phyloP scores from a whole-genome alignment of 768 basidiomycete species.

The Suillus decipiens region DNA sequence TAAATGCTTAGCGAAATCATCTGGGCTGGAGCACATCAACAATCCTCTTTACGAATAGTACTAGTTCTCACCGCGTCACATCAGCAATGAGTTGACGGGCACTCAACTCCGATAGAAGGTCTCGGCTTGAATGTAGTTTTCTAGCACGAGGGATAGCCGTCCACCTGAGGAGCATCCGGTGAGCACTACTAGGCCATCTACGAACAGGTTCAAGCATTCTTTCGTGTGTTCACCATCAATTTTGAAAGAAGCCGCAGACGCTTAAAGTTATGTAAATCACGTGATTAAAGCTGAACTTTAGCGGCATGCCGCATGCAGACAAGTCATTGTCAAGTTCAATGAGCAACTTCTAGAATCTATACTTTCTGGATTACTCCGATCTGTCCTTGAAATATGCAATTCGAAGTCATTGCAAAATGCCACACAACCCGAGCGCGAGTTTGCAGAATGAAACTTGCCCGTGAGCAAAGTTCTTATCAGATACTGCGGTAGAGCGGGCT shows the following conservation, averaged over 20 bases:
- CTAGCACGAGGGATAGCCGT: slow-evolving; percentile 8
- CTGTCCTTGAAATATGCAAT: slow-evolving; percentile 56
- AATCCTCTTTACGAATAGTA: not conserved
- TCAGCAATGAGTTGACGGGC: slow-evolving; percentile 37
- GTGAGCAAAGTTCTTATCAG: slow-evolving; percentile 42
- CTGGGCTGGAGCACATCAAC: slow-evolving; percentile 36
- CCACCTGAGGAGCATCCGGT: not conserved
- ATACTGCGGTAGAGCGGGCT: slow-evolving; percentile 1
- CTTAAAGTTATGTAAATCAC: not conserved
- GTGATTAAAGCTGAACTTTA: not conserved
- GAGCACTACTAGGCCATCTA: slow-evolving; percentile 18
- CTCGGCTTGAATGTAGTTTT: slow-evolving; percentile 21
- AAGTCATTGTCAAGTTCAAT: not conserved
- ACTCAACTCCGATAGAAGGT: slow-evolving; percentile 35
- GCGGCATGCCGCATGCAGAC: too few relatives aligned
- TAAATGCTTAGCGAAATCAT: slow-evolving; percentile 42
- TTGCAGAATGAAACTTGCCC: slow-evolving; percentile 80
- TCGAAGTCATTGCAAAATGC: slow-evolving; percentile 81
- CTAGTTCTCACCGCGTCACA: slow-evolving; percentile 34
- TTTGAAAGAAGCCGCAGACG: not conserved
- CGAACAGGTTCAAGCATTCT: slow-evolving; percentile 26
- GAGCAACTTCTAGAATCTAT: not conserved
- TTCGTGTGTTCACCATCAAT: slow-evolving; percentile 2
- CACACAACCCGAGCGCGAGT: slow-evolving; percentile 81
- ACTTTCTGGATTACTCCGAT: not conserved